Evolutionary conservation across 805 yeast genomes (phyloP), one percentile per base, ranked within the genome.

Genomic region (Starmerella roubikii): DNA sequence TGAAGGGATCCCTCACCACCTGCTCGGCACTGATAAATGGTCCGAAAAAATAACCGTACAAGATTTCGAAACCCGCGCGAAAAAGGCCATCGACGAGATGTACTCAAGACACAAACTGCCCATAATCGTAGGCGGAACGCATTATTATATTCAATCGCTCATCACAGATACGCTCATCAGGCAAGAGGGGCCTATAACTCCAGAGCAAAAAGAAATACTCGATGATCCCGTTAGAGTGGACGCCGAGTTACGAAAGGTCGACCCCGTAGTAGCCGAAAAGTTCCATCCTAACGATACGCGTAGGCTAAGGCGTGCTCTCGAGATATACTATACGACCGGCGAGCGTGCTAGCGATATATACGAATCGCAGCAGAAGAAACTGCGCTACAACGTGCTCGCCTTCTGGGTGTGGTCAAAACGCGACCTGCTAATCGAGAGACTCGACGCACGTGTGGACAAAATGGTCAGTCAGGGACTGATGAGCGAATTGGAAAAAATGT

Each of bases 61-160:
- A 51, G 61, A 80, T 38, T 91, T 86, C 55, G 74, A 77, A 37
- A 54, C 63, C 26, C 95, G 84, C 48, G 94, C 94, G 8, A 52
- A 64, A 4, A 27, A 25, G 8, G 17, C 35, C 15, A 79, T 86
- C 7, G 67, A 69, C 0, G 80, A 75, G 24, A 76, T 88, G 10
- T 78, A 76, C 43, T 39, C 55, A 0, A 55, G 79, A 17, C 81
- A 81, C 0, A 85, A 84, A 51, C 49, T 79, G 1, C 96, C 98
- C 0, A 80, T 91, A 3, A 56, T 91, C 0, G 91, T 91, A 1
- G 98, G 98, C 4, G 98, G 98, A 0, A 91, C 98, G 0, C 96
- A 86, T 54, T 91, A 91, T 57, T 91, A 91, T 55, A 62, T 84
- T 27, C 95, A 82, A 57, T 74, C 81, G 8, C 55, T 88, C 7